A percentile compares a stretch with the other conserved stretches of the same genome.
phyloP scores from a whole-genome alignment of 2,329 filamentous ascomycete genomes.

The Cadophora malorum region DNA sequence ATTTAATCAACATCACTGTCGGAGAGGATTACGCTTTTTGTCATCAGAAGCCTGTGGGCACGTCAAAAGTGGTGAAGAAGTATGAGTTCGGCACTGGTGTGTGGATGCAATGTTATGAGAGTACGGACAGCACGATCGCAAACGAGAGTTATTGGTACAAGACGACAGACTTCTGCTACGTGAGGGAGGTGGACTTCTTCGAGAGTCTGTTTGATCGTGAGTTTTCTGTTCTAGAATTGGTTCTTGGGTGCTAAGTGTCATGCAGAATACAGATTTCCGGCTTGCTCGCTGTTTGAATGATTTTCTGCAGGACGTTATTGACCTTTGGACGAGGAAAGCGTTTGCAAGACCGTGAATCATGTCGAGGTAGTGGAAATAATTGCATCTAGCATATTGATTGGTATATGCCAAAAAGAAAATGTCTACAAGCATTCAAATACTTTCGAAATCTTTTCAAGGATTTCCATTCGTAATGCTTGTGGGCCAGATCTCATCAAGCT shows the following conservation, averaged over 20 bases:
- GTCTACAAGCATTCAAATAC: not conserved
- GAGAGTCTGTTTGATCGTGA: conserved; percentile 35
- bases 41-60: conserved; percentile 11
- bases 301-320: not conserved
- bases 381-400: not conserved
- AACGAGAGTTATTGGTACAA: conserved; percentile 32
- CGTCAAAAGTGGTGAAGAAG: conserved; percentile 16
- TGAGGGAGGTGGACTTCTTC: conserved; percentile 33
- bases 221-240: conserved; percentile 1
- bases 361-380: not conserved
- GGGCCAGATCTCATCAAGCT: conserved; percentile 18
- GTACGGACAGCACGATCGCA: not conserved
- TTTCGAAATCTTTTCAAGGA: not conserved
- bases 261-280: conserved; percentile 22
- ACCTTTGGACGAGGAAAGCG: no score
- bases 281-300: conserved; percentile 15
- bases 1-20: conserved; percentile 34
- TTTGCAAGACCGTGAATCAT: not conserved
- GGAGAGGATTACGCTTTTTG: conserved; percentile 35
- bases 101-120: conserved; percentile 25
- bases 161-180: conserved; percentile 38
- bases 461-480: not conserved
- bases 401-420: not conserved
- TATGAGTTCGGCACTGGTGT: conserved; percentile 27
- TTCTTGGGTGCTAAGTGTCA: not conserved